phyloP scores from a whole-genome alignment of 2,329 filamentous ascomycete species.

The Beauveria medogensis region DNA sequence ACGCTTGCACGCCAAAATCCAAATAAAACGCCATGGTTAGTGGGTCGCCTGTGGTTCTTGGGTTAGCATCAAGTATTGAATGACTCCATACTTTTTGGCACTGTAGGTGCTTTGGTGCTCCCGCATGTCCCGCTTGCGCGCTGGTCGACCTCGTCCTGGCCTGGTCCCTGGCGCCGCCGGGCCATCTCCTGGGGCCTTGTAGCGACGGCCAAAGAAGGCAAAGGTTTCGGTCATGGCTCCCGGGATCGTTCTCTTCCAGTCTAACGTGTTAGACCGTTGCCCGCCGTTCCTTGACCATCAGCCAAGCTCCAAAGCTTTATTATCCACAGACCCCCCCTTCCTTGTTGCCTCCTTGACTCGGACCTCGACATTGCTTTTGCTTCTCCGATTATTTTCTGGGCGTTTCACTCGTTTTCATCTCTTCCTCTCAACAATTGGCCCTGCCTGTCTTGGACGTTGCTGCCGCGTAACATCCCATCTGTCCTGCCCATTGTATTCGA shows the following conservation, averaged over 20 bases:
- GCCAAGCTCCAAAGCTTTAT: slow-evolving; percentile 2
- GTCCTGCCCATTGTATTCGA: neutral
- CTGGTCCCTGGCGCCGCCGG: neutral
- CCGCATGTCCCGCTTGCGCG: neutral
- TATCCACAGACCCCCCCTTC: slow-evolving; percentile 7
- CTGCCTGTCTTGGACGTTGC: neutral
- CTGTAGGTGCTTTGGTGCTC: neutral
- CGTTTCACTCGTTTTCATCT: neutral
- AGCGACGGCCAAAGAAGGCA: neutral
- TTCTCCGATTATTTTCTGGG: neutral
- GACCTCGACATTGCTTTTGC: neutral
- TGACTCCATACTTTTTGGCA: slow-evolving; percentile 9
- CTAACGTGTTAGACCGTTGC: neutral
- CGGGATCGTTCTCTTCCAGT: neutral
- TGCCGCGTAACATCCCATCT: neutral
- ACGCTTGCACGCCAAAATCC: neutral
- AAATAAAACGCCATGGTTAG: slow-evolving; percentile 9
- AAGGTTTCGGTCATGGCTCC: neutral
- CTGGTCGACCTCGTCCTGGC: neutral
- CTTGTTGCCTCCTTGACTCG: neutral
- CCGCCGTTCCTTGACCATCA: neutral
- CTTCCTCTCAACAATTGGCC: neutral
- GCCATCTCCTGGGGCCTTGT: neutral
- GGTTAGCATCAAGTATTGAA: slow-evolving; percentile 1
- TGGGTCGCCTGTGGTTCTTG: slow-evolving; percentile 6